Conservation (phyloP, 78 protist genomes). For the Speleostelium caveatum region DNA sequence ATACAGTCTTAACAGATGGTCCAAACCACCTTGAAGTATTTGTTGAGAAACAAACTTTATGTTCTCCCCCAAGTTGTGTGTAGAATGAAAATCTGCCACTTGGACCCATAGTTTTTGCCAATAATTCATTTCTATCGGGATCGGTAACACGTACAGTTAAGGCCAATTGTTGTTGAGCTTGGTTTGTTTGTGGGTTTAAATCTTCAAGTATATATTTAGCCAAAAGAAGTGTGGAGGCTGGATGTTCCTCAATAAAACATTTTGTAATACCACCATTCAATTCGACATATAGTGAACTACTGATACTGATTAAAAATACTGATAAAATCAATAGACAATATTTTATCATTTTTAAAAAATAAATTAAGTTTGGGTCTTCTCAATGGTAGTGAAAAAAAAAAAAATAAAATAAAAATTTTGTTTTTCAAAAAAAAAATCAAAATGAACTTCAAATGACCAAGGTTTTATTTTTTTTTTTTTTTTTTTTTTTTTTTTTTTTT, state of each 20-base stretch:
- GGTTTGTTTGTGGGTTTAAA: slow-evolving; percentile 39
- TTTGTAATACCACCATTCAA: slow-evolving; percentile 68
- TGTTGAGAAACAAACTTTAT: slow-evolving; percentile 59
- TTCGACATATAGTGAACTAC: slow-evolving; percentile 50
- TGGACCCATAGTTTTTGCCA: slow-evolving; percentile 35
- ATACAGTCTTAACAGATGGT: slow-evolving; percentile 68
- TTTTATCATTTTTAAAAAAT: too few relatives aligned
- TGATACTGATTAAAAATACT: too few relatives aligned
- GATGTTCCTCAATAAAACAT: slow-evolving; percentile 81
- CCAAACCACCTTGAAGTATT: slow-evolving; percentile 81
- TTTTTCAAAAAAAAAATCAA: neutral
- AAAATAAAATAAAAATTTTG: too few relatives aligned
- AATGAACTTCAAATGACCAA: too few relatives aligned
- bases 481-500: too few relatives aligned
- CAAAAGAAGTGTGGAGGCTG: slow-evolving; percentile 51
- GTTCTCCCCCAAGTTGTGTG: slow-evolving; percentile 79
- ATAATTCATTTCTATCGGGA: slow-evolving; percentile 55
- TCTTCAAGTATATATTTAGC: slow-evolving; percentile 55
- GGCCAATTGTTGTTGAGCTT: slow-evolving; percentile 17
- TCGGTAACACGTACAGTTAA: slow-evolving; percentile 44
- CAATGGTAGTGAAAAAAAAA: too few relatives aligned
- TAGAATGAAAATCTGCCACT: slow-evolving; percentile 65
- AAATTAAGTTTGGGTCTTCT: too few relatives aligned
- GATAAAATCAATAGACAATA: too few relatives aligned
- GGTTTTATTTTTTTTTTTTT: too few relatives aligned